These are phyloP conservation scores for Tardiomyces digboiensis DNA, from an alignment of 1,139 yeast species.

Conservation along the genomic window DNA sequence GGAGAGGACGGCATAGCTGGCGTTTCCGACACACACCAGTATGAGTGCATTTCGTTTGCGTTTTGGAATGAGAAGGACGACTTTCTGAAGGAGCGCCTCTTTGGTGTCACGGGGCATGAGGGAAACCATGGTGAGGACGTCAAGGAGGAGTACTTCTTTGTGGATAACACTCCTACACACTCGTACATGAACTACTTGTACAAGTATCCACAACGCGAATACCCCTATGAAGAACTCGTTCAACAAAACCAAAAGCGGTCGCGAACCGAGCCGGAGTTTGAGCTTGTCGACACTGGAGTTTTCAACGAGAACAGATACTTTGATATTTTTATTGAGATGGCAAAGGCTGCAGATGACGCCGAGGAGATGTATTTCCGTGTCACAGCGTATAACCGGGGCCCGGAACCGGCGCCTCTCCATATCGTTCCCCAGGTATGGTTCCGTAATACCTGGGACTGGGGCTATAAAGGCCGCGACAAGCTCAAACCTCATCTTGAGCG, in stretches of 20 bases:
- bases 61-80: slow-evolving; percentile 91
- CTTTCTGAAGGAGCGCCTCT: slow-evolving; percentile 77
- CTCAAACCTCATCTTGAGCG: slow-evolving; percentile 44
- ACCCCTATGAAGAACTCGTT: slow-evolving; percentile 73
- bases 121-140: slow-evolving; percentile 98
- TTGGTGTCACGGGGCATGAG: slow-evolving; percentile 87
- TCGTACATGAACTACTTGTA: slow-evolving; percentile 88
- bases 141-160: slow-evolving; percentile 72
- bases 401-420: slow-evolving; percentile 80
- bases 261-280: slow-evolving; percentile 60
- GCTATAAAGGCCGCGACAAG: slow-evolving; percentile 24
- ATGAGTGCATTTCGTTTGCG: slow-evolving; percentile 68
- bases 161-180: slow-evolving; percentile 91
- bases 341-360: slow-evolving; percentile 75
- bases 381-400: slow-evolving; percentile 84
- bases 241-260: slow-evolving; percentile 58
- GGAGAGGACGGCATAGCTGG: slow-evolving; percentile 97
- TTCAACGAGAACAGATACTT: slow-evolving; percentile 78
- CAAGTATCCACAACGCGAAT: slow-evolving; percentile 82
- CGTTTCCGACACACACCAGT: slow-evolving; percentile 77
- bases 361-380: slow-evolving; percentile 76
- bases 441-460: slow-evolving; percentile 96
- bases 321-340: slow-evolving; percentile 88
- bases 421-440: slow-evolving; percentile 78
- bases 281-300: slow-evolving; percentile 64